Conservation (phyloP, 345 rosid genomes). For the Gossypium longicalyx region DNA sequence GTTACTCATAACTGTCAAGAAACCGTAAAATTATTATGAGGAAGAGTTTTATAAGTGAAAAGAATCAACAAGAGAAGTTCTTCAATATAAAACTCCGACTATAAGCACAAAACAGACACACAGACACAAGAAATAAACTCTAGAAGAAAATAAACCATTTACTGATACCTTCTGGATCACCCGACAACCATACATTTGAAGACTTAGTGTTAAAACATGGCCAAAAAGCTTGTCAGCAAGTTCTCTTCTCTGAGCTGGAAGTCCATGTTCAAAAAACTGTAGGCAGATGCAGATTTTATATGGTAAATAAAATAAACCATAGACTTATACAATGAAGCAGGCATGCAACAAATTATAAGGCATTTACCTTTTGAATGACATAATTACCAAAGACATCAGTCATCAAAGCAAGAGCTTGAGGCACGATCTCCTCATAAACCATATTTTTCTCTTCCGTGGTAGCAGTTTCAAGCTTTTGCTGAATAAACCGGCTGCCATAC, state of each 20-base stretch:
- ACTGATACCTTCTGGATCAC: conserved; percentile 60
- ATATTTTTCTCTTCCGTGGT: conserved; percentile 48
- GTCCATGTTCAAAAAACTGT: conserved; percentile 72
- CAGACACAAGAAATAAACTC: background rate
- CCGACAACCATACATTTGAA: conserved; percentile 70
- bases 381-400: conserved; percentile 73
- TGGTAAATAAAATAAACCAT: background rate
- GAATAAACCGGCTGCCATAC: conserved; percentile 49
- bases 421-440: conserved; percentile 60
- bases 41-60: conserved; percentile 1
- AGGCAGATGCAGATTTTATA: conserved; percentile 1
- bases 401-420: conserved; percentile 58
- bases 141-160: background rate
- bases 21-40: background rate
- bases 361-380: conserved; percentile 57
- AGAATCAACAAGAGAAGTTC: background rate
- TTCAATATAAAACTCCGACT: background rate
- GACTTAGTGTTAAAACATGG: conserved; percentile 54
- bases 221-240: conserved; percentile 46
- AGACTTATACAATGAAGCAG: background rate
- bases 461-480: conserved; percentile 4
- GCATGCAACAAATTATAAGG: conserved; percentile 4
- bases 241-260: conserved; percentile 48
- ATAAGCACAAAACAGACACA: background rate
- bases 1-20: background rate